Percentiles rank a stretch among this genome's conserved stretches.
Evolutionary conservation across 257 asterid species (phyloP).

Genomic region (Fraxinus anomala): DNA sequence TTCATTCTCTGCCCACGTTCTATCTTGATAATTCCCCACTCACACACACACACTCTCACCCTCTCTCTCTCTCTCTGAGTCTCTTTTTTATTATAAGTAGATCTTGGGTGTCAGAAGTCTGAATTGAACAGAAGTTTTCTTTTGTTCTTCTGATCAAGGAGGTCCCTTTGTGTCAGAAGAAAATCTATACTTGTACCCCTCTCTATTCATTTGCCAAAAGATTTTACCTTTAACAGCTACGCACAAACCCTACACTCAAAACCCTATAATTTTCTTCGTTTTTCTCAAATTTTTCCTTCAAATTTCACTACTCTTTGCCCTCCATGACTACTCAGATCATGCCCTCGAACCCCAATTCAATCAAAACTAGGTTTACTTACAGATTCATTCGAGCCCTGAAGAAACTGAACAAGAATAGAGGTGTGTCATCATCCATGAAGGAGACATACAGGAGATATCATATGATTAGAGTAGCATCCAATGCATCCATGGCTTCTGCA

Average conservation of each 20-base stretch:
- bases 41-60: too few relatives aligned
- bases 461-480: constrained; percentile 57
- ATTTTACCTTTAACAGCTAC: background rate
- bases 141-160: constrained; percentile 45
- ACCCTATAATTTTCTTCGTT: constrained; percentile 39
- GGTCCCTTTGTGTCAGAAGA: constrained; percentile 77
- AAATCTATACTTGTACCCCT: constrained; percentile 42
- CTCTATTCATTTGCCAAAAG: constrained; percentile 20
- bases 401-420: constrained; percentile 35
- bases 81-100: too few relatives aligned
- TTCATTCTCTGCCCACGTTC: constrained; percentile 52
- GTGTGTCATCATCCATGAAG: constrained; percentile 3
- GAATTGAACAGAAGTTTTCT: constrained; percentile 33
- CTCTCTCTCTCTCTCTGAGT: too few relatives aligned
- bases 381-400: constrained; percentile 55
- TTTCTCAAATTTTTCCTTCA: background rate
- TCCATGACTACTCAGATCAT: constrained; percentile 25
- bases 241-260: constrained; percentile 15
- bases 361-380: constrained; percentile 49
- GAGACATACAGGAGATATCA: constrained; percentile 32
- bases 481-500: constrained; percentile 67
- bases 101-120: constrained; percentile 53
- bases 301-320: background rate
- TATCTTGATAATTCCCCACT: constrained; percentile 21
- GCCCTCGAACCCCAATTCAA: constrained; percentile 37